Evolutionary conservation across 140 eudicot species (phyloP), one percentile per base, ranked within the genome.

Genomic region (Oenanthe javanica): DNA sequence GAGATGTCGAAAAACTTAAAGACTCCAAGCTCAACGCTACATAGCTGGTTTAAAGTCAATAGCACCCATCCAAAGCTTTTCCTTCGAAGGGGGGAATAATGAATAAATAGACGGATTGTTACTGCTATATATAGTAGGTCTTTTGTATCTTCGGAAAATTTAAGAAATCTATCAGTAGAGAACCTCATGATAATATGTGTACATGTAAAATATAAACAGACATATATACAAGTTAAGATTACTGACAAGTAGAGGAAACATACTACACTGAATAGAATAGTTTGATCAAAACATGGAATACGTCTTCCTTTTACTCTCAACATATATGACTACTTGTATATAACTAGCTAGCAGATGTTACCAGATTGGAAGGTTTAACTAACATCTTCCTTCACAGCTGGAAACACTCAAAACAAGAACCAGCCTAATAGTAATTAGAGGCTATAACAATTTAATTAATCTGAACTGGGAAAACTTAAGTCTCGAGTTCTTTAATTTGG

Each of bases 321-420:
- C 38, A 72, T 66, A 66, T 66, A 66, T 12, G 9, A 23, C 36
- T 45, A 72, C 16, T 25, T 74, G 18, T 74, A 74, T 43, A 8
- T 46, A 75, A 75, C 31, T 48, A 31, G 31, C 31, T 48, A 46
- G 57, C 78, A 46, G 14, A 66, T 48, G 15, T 27, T 14, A 46
- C 31, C 11, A 74, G 40, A 73, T 9, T 19, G 36, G 77, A 73
- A 73, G 77, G 77, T 14, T 47, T 5, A 50, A 49, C 4, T 23
- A 19, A 5, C 50, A 36, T 27, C 48, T 52, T 77, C 18, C 70
- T 77, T 36, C 70, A 6, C 70, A 38, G 78, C 83, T 80, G 78
- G 78, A 57, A 70, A 73, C 77, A 71, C 31, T 19, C 77, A 47
- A 77, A 83, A 81, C 76, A 59, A 48, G 63, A 38, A 38, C n/a